Evolutionary conservation across 352 stramenopile species (phyloP), one percentile per base, ranked within the genome.

Genomic region (Globisporangium cystogenes): DNA sequence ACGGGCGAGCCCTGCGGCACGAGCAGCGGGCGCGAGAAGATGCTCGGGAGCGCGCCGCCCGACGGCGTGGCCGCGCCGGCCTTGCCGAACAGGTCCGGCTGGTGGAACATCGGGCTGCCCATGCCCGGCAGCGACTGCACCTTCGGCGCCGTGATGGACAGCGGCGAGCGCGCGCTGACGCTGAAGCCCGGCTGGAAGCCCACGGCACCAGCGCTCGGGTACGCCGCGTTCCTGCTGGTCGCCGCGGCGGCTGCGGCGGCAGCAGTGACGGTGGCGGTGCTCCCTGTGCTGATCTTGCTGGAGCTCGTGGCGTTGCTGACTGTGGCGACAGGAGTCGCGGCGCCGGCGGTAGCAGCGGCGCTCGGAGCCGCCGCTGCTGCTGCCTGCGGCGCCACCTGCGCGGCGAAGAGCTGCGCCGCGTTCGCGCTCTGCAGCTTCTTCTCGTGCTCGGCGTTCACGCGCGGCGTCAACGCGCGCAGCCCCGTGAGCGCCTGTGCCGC

Each of bases 401-500:
- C 37, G 1, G 39, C 47, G 29, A 60, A 60, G 4, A 55, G 21
- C 23, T 60, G 54, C 21, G 54, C 54, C 7, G 47, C 54, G 21
- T 27, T 60, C 21, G 53, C 43, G 24, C 1, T 50, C 37, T 54
- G 46, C 20, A 60, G 54, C 31, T 50, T 55, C 47, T 60, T 60
- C 47, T 60, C 54, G 14, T 55, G 47, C 27, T 60, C 54, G 1
- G 56, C 41, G 12, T 35, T 44, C 16, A 60, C 54, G 37, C 48
- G 55, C 27, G 46, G 43, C 20, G 45, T 63, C 26, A 49, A 60
- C 14, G 55, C 64, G n/a, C 80, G 77, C 18, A 91, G 59, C 23
- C 80, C 80, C 31, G 80, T 91, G 36, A 91, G 73, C 50, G 80
- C 80, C 55, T 91, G 77, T 4, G 80, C 80, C 4, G 80, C 80